phyloP scores from a whole-genome alignment of 129 eudicot genomes.

The Tanacetum coccineum region DNA sequence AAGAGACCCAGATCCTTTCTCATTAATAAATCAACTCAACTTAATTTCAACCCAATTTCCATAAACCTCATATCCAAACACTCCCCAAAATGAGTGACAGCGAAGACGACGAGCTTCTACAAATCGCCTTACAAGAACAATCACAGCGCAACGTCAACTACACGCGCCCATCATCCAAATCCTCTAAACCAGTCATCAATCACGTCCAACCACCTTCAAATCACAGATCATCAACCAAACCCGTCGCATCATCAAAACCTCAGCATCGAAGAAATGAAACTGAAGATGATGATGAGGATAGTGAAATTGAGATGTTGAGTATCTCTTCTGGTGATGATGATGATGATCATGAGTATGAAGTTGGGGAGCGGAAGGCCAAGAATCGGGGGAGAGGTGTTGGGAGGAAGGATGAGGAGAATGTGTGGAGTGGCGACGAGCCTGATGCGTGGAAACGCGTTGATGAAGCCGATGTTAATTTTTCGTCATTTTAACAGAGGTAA shows the following conservation, averaged over 20 bases:
- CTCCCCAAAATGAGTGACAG: conserved; percentile 52
- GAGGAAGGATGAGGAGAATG: conserved; percentile 52
- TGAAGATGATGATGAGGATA: conserved; percentile 86
- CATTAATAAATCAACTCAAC: background rate
- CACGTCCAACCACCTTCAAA: conserved; percentile 78
- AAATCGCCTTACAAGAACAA: conserved; percentile 85
- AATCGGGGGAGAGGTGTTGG: conserved; percentile 36
- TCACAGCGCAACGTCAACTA: conserved; percentile 69
- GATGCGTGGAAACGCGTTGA: conserved; percentile 87
- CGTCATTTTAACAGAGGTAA: no score
- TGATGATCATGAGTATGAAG: conserved; percentile 52
- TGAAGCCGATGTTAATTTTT: conserved; percentile 14
- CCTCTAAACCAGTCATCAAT: conserved; percentile 66
- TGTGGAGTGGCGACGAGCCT: conserved; percentile 90
- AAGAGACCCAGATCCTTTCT: background rate
- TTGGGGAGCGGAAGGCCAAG: conserved; percentile 37
- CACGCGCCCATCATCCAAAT: conserved; percentile 45
- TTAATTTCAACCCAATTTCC: no score
- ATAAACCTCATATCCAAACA: conserved; percentile 10
- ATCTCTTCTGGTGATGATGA: conserved; percentile 97
- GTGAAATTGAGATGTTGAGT: conserved; percentile 94
- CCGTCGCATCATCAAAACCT: conserved; percentile 24
- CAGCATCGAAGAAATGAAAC: conserved; percentile 39
- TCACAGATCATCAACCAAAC: conserved; percentile 34
- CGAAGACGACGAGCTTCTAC: conserved; percentile 91